phyloP scores from a whole-genome alignment of 257 asterid species.

The Nicotiana paniculata region DNA sequence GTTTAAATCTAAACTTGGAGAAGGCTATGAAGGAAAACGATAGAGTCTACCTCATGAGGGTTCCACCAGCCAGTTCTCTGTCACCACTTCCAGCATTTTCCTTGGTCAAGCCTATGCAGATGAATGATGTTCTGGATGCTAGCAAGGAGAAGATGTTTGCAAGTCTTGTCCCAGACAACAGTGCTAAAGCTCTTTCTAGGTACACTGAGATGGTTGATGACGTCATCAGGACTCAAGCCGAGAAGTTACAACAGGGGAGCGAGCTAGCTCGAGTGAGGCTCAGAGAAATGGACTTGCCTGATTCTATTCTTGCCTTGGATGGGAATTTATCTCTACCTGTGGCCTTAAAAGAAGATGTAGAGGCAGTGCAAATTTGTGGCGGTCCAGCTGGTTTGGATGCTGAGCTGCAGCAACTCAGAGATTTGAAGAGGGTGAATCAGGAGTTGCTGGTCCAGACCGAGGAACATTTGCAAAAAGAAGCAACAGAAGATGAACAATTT shows the following conservation, averaged over 20 bases:
- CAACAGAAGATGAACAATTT: constrained; percentile 81
- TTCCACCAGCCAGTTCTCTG: constrained; percentile 80
- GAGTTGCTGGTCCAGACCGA: constrained; percentile 83
- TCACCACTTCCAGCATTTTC: constrained; percentile 82
- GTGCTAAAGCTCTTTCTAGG: constrained; percentile 93
- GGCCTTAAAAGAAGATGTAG: constrained; percentile 74
- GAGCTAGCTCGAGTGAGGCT: constrained; percentile 95
- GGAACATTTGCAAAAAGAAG: constrained; percentile 93
- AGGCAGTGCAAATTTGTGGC: constrained; percentile 96
- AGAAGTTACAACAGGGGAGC: constrained; percentile 96
- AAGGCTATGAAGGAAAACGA: constrained; percentile 93
- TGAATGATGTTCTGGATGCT: constrained; percentile 87
- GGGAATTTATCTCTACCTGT: constrained; percentile 64
- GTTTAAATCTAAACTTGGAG: constrained; percentile 64
- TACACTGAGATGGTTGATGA: constrained; percentile 97
- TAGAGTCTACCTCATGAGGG: constrained; percentile 93
- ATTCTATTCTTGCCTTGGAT: constrained; percentile 85
- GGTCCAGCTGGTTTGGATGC: constrained; percentile 90
- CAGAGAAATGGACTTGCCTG: constrained; percentile 96
- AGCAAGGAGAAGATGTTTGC: constrained; percentile 87
- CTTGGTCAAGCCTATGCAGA: constrained; percentile 88
- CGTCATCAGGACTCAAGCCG: constrained; percentile 87
- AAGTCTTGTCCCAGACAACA: constrained; percentile 87
- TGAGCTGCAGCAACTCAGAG: constrained; percentile 89
- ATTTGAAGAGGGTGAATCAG: constrained; percentile 88